Evolutionary conservation across 164 flowering plant genomes (phyloP).

Genomic region (Vitis amurensis): DNA sequence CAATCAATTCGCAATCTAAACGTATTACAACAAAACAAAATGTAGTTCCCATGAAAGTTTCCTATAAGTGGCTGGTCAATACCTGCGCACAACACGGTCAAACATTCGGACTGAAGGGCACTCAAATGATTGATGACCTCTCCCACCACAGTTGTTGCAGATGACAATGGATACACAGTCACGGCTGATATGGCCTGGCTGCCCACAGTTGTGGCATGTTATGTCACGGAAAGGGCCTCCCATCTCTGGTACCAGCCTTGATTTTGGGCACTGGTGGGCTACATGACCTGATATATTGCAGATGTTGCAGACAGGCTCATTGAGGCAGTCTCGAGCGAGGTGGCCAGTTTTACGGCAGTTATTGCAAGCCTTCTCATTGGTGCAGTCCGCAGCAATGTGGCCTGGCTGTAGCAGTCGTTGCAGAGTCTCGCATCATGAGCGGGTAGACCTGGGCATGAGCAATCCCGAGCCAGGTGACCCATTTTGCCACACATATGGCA

Average conservation of each 20-base stretch:
- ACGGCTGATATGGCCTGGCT: slow-evolving; percentile 47
- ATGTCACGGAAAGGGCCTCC: slow-evolving; percentile 22
- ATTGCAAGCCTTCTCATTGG: slow-evolving; percentile 46
- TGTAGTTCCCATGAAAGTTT: not conserved
- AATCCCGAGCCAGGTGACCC: slow-evolving; percentile 40
- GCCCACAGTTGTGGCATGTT: slow-evolving; percentile 40
- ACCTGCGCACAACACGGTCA: slow-evolving; percentile 35
- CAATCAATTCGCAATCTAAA: too few species aligned
- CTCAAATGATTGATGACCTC: slow-evolving; percentile 44
- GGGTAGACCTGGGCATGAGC: slow-evolving; percentile 20
- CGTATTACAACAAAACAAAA: not conserved
- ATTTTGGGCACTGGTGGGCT: slow-evolving; percentile 36
- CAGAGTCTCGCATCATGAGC: slow-evolving; percentile 34
- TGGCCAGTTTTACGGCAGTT: slow-evolving; percentile 39
- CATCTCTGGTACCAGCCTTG: slow-evolving; percentile 13
- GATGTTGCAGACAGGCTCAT: slow-evolving; percentile 44
- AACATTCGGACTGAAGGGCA: slow-evolving; percentile 46
- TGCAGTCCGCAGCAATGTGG: slow-evolving; percentile 40
- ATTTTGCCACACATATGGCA: slow-evolving; percentile 41
- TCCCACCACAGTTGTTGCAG: slow-evolving; percentile 55
- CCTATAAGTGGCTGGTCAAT: not conserved
- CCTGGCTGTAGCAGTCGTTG: slow-evolving; percentile 45
- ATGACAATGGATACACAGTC: slow-evolving; percentile 40
- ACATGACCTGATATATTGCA: slow-evolving; percentile 40
- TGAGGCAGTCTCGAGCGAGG: slow-evolving; percentile 37